Percentiles rank a stretch among this genome's conserved stretches.
Conservation (phyloP, 306 rosid genomes). For the Rosa multiflora region DNA sequence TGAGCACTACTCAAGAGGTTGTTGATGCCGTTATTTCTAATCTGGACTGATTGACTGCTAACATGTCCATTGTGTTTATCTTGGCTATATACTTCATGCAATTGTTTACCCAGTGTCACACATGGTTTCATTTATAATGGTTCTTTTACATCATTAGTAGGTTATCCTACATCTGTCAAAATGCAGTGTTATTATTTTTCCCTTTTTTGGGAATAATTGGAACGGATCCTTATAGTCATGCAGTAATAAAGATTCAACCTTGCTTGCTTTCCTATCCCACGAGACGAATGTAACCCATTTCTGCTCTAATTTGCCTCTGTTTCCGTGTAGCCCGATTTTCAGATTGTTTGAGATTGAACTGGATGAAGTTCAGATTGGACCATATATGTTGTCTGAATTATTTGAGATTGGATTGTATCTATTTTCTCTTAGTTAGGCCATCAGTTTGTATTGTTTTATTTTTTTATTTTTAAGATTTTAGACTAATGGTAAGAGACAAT, state of each 20-base stretch:
- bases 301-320: background rate
- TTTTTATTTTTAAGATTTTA: background rate
- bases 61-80: background rate
- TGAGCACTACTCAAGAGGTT: slow-evolving; percentile 81
- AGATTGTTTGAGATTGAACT: background rate
- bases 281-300: slow-evolving; percentile 1
- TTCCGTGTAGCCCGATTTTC: background rate
- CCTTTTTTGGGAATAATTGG: slow-evolving; percentile 20
- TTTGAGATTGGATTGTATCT: background rate
- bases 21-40: slow-evolving; percentile 70
- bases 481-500: background rate
- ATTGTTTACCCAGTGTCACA: slow-evolving; percentile 9
- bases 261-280: background rate
- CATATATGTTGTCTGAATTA: background rate
- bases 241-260: slow-evolving; percentile 7
- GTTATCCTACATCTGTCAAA: slow-evolving; percentile 21
- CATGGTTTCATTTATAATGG: background rate
- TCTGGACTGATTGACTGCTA: slow-evolving; percentile 45
- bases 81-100: slow-evolving; percentile 1
- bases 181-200: slow-evolving; percentile 12
- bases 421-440: background rate
- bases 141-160: slow-evolving; percentile 11
- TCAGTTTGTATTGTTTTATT: too few relatives aligned
- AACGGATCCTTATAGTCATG: slow-evolving; percentile 6
- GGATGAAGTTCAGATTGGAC: background rate